Evolutionary conservation across 352 stramenopile genomes (phyloP), one percentile per base, ranked within the genome.

Genomic region (Phytophthora sp.): DNA sequence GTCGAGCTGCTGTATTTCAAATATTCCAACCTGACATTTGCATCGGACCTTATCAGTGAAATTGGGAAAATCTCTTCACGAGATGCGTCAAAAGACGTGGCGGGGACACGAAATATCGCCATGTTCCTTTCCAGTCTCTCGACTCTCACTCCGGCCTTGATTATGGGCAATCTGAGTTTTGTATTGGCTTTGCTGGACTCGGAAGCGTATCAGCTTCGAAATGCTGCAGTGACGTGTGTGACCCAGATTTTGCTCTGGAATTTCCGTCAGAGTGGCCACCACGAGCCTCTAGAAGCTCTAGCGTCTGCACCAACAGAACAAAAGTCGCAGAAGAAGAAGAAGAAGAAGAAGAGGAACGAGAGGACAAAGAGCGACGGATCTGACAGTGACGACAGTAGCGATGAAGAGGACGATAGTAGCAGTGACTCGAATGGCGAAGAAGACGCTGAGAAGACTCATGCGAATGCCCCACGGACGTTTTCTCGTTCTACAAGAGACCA

Each of bases 221-320:
- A 93, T 33, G 82, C 84, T 44, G 83, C 79, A 4, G 84, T 91
- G 18, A 89, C 84, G n/a, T 90, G 80, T 39, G 80, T 93, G 20
- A 82, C 77, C 9, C 76, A 91, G 29, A 94, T 94, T 24, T 59
- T 94, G 31, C 49, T 91, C 9, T 91, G 83, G 83, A 91, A 87
- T 52, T 91, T 88, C 39, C 78, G 74, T 7, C 78, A 91, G 39
- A 86, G 73, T 45, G 70, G 71, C 33, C 62, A 63, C 7, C 69
- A 77, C 45, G 73, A 54, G 54, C 54, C 29, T 20, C 50, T 63
- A 33, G 66, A 76, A 24, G 35, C 68, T 26, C 18, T 52, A 45
- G 50, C 42, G 7, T 54, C 67, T 21, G 20, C 35, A 20, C 21
- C 51, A 18, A 23, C 46, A 12, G 69, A 65, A 26, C 73, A 61